Evolutionary conservation across 2,329 filamentous ascomycete genomes (phyloP).

Genomic region (Samsoniella hepiali): DNA sequence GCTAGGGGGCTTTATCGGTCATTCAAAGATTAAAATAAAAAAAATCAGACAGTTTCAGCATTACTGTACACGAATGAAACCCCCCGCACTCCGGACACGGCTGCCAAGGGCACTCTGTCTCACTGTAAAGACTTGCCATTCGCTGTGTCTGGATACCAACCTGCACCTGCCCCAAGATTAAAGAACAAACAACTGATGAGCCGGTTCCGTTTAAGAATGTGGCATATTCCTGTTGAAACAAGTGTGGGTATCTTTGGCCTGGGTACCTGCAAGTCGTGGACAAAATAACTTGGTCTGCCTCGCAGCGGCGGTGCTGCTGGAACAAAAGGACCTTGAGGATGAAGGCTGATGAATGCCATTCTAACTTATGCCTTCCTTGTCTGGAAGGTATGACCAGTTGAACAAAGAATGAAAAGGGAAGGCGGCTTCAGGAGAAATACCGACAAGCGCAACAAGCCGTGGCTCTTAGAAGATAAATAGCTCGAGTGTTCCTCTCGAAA

Average conservation of each 20-base stretch:
- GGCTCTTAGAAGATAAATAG: conserved; percentile 4
- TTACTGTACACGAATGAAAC: not conserved
- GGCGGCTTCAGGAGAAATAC: not conserved
- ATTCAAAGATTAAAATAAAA: not conserved
- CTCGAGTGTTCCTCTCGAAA: not conserved
- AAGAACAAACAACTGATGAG: not conserved
- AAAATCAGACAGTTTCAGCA: not conserved
- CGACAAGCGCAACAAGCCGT: not conserved
- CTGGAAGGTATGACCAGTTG: conserved; percentile 4
- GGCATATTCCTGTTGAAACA: not conserved
- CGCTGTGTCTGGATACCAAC: not conserved
- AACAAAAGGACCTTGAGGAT: not conserved
- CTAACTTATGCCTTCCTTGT: conserved; percentile 3
- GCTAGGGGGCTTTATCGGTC: not conserved
- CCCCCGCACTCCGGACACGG: not conserved
- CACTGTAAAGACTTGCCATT: not conserved
- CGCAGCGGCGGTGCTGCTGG: not conserved
- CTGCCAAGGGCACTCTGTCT: not conserved
- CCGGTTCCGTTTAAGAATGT: conserved; percentile 15
- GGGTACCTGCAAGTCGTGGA: not conserved
- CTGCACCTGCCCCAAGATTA: not conserved
- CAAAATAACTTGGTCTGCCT: not conserved
- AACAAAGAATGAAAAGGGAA: not conserved
- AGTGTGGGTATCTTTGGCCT: not conserved
- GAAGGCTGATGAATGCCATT: not conserved